Percentiles rank a stretch among this genome's conserved stretches.
These are phyloP conservation scores for Cladosporium phlei DNA, from an alignment of 2,329 filamentous ascomycete species.

Conservation along the genomic window DNA sequence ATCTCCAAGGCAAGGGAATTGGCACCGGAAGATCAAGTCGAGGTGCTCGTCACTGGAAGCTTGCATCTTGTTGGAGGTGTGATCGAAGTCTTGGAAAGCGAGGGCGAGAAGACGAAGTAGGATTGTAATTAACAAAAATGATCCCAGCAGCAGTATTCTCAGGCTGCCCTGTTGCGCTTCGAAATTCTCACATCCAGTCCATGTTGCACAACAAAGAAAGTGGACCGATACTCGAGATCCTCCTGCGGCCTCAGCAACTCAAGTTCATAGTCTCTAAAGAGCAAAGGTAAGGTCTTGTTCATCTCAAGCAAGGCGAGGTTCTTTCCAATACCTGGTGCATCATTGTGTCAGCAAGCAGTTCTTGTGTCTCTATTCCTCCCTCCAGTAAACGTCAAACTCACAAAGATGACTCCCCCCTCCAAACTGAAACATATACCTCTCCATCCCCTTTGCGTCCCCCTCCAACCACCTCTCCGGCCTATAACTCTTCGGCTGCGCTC, in stretches of 20 bases:
- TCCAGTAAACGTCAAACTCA: not conserved
- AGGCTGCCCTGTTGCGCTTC: slow-evolving; percentile 28
- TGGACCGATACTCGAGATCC: slow-evolving; percentile 50
- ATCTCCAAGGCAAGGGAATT: slow-evolving; percentile 52
- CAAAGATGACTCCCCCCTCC: slow-evolving; percentile 57
- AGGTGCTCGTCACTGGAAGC: slow-evolving; percentile 75
- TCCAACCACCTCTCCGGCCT: slow-evolving; percentile 64
- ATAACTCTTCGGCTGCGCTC: slow-evolving; percentile 60
- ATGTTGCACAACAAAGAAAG: slow-evolving; percentile 57
- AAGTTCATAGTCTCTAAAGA: slow-evolving; percentile 53
- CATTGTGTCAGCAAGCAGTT: slow-evolving; percentile 14
- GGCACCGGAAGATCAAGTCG: slow-evolving; percentile 42
- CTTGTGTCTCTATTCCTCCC: not conserved
- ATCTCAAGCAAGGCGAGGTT: slow-evolving; percentile 47
- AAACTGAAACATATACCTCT: slow-evolving; percentile 67
- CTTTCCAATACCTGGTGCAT: slow-evolving; percentile 54
- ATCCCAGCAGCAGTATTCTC: not conserved
- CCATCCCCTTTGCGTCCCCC: slow-evolving; percentile 59
- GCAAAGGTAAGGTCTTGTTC: slow-evolving; percentile 38
- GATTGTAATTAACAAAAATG: not conserved
- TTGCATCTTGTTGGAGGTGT: slow-evolving; percentile 78
- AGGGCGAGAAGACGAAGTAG: slow-evolving; percentile 18
- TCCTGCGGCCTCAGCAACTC: slow-evolving; percentile 48
- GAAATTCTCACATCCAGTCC: slow-evolving; percentile 49
- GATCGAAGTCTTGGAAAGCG: slow-evolving; percentile 63